Base-by-base conservation (phyloP, 2,329 filamentous ascomycete species). In the Cordyceps javanica region DNA sequence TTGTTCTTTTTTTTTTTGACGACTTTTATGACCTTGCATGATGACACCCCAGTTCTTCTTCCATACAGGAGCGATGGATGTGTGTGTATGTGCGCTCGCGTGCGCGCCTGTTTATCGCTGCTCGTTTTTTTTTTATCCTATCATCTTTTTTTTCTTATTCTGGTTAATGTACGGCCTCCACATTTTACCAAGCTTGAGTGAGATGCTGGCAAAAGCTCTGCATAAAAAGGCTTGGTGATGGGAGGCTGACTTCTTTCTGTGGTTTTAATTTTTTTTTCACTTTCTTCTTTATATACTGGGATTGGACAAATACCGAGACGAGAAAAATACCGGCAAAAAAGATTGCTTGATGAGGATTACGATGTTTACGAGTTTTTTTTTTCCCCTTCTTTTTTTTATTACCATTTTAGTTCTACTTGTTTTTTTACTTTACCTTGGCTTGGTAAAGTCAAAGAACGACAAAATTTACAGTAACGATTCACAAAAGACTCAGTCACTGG, bases 61-160 rank as follows among this genome's bases (percentile, higher is more conserved):
- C 26, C 21, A 41, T 25, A 56, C n/a, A 55, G 23, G 44, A 56
- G 61, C 41, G 57, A 45, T 57, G 34, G 32, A 19, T 58, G 50
- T 44, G 48, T 48, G 23, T 38, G 16, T 58, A n/a, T n/a, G n/a
- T n/a, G n/a, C n/a, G n/a, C n/a, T n/a, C n/a, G n/a, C n/a, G n/a
- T n/a, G n/a, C n/a, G n/a, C n/a, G n/a, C n/a, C n/a, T n/a, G 55
- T 55, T 42, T 52, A 50, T 61, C 50, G 59, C 60, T 53, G 52
- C 46, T 41, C 55, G 54, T 60, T 48, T 60, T 57, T 53, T 53
- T 51, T 58, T 38, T 25, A 50, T 46, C 8, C 10, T n/a, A n/a
- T n/a, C n/a, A 14, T 30, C 42, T 38, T 51, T 23, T 46, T 48
- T 54, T 34, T 45, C n/a, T 46, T 7, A 10, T n/a, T n/a, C 49